Evolutionary conservation across 352 stramenopile genomes (phyloP).

Genomic region (Phytophthora idaei): DNA sequence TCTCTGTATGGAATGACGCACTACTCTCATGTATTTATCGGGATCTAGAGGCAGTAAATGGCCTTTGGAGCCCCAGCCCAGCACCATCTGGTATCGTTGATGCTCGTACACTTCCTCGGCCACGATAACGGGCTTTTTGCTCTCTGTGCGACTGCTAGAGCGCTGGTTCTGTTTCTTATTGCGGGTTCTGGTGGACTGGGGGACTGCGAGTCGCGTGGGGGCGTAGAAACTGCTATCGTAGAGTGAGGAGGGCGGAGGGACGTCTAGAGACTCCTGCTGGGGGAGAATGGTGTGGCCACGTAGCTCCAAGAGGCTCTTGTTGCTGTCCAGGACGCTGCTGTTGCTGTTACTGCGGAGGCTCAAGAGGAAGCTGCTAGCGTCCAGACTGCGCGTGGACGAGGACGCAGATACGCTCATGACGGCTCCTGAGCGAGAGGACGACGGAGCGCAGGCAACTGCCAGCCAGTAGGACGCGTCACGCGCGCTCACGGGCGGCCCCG

Average conservation of each 20-base stretch:
- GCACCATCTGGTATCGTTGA: conserved; percentile 71
- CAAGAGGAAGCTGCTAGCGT: conserved; percentile 36
- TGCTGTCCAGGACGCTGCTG: conserved; percentile 25
- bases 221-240: conserved; percentile 35
- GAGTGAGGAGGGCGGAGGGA: conserved; percentile 19
- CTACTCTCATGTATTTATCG: conserved; percentile 63
- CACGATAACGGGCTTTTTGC: conserved; percentile 28
- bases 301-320: conserved; percentile 18
- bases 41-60: conserved; percentile 76
- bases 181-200: conserved; percentile 3
- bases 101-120: conserved; percentile 73
- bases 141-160: neutral
- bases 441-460: conserved; percentile 46
- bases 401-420: conserved; percentile 8
- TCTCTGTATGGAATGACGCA: conserved; percentile 24
- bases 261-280: neutral
- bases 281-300: conserved; percentile 8
- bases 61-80: conserved; percentile 79
- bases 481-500: conserved; percentile 49
- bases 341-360: conserved; percentile 24
- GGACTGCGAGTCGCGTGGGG: conserved; percentile 9
- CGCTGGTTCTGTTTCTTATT: conserved; percentile 2
- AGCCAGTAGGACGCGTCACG: conserved; percentile 76
- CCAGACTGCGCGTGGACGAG: conserved; percentile 35
- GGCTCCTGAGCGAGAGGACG: conserved; percentile 31